Conservation (phyloP, 2,329 filamentous ascomycete species). For the Pestalotiopsis sp. region DNA sequence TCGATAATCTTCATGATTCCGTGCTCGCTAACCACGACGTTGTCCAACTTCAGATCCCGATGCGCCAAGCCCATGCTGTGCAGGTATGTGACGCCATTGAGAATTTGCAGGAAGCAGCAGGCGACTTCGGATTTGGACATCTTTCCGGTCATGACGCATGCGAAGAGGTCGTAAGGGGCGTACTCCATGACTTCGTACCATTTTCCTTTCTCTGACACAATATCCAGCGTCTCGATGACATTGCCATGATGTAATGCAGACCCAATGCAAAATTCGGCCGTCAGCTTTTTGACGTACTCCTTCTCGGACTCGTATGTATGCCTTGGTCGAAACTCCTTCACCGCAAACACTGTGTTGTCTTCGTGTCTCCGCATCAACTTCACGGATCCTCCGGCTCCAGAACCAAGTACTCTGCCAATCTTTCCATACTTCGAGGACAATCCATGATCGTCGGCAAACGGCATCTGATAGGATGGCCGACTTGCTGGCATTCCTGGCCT, state of each 20-base stretch:
- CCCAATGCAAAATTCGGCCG: slow-evolving; percentile 96
- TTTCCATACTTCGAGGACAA: slow-evolving; percentile 92
- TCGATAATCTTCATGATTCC: slow-evolving; percentile 99
- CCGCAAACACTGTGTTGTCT: slow-evolving; percentile 92
- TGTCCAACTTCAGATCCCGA: slow-evolving; percentile 94
- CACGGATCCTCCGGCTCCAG: slow-evolving; percentile 92
- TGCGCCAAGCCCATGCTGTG: slow-evolving; percentile 95
- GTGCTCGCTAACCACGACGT: slow-evolving; percentile 93
- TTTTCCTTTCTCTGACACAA: slow-evolving; percentile 88
- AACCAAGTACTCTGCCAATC: slow-evolving; percentile 89
- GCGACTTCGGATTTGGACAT: slow-evolving; percentile 91
- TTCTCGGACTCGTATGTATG: slow-evolving; percentile 93
- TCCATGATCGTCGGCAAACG: slow-evolving; percentile 93
- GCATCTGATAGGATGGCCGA: slow-evolving; percentile 65
- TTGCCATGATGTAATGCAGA: slow-evolving; percentile 97
- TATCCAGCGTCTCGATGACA: slow-evolving; percentile 96
- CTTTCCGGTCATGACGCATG: slow-evolving; percentile 98
- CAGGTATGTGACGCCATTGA: slow-evolving; percentile 91
- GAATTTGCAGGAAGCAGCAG: slow-evolving; percentile 90
- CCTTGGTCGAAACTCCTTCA: slow-evolving; percentile 92
- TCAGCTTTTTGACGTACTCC: slow-evolving; percentile 97
- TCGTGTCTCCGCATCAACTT: slow-evolving; percentile 91
- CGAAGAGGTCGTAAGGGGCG: slow-evolving; percentile 92
- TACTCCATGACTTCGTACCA: slow-evolving; percentile 99
- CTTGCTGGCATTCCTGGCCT: slow-evolving; percentile 50